Base-by-base conservation (phyloP, 2,329 filamentous ascomycete genomes). In the Colletotrichum paranaense region DNA sequence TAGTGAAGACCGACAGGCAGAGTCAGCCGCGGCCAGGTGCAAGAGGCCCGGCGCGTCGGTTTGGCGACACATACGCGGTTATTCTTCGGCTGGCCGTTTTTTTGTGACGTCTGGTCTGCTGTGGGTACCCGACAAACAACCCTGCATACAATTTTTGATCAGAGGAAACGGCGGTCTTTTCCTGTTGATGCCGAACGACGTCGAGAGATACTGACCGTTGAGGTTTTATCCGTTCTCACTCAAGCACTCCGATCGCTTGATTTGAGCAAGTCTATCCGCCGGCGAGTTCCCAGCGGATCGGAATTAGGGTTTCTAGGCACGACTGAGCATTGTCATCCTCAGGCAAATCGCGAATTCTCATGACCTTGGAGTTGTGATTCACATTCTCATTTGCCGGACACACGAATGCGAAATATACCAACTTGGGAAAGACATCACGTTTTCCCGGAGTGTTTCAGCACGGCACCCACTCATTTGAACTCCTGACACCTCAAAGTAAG, bases 101-200 rank as follows among this genome's bases (percentile, higher is more conserved):
- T 46, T 55, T 64, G 69, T 72, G 69, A 72, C 69, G 59, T 72
- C 59, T 72, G 30, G 59, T 9, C 22, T 32, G 42, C 49, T 49
- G 60, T n/a, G 60, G 60, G 52, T 63, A 53, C 60, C 42, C 42
- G 42, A 49, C 42, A 49, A 49, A 49, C 42, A 49, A 22, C 42
- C 32, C 26, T 70, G 60, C 67, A 73, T 70, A 70, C 52, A 70
- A 73, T 73, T 73, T 73, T 73, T 73, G 64, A 67, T 49, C 42
- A 42, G 19, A 32, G 24, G 62, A 38, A 42, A 38, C 52, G 62
- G 53, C 55, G 62, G 30, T 5, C 32, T 28, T 42, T 42, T n/a
- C 16, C n/a, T 56, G 32, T 38, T 65, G 52, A 64, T 65, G 35
- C 60, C 42, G 30, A 49, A 70, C 60, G 60, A 70, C 60, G 9